phyloP scores from a whole-genome alignment of 352 stramenopile genomes.

The Pythium brachiatum region DNA sequence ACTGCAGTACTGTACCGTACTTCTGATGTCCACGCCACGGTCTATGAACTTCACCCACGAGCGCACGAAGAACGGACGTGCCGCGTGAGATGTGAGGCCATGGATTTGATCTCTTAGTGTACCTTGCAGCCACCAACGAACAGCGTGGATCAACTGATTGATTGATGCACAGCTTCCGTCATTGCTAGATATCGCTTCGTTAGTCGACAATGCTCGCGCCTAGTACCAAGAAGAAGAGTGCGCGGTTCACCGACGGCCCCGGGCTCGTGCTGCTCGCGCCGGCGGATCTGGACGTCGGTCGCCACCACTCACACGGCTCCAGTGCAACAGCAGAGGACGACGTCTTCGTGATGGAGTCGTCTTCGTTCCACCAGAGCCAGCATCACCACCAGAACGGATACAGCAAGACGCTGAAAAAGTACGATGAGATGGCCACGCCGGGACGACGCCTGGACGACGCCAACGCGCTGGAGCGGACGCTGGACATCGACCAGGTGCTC shows the following conservation, averaged over 20 bases:
- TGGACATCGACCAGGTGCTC: slow-evolving; percentile 3
- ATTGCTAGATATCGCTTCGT: no score
- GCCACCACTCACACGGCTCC: not conserved
- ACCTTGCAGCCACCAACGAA: not conserved
- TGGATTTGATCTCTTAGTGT: no score
- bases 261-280: not conserved
- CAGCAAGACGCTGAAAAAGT: not conserved
- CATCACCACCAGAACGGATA: not conserved
- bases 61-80: not conserved
- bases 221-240: not conserved
- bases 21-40: no score
- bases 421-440: not conserved
- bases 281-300: not conserved
- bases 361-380: not conserved
- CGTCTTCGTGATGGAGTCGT: slow-evolving; percentile 5
- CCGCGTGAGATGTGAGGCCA: not conserved
- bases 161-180: no score
- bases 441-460: not conserved
- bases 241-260: not conserved
- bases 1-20: not conserved
- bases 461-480: not conserved
- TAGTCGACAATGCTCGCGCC: not conserved
- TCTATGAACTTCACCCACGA: not conserved
- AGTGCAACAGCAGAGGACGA: slow-evolving; percentile 1
- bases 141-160: no score